Percentiles rank a stretch among this genome's conserved stretches.
These are phyloP conservation scores for Perkinsus olseni DNA, from an alignment of 169 alveolate genomes.

Conservation along the genomic window DNA sequence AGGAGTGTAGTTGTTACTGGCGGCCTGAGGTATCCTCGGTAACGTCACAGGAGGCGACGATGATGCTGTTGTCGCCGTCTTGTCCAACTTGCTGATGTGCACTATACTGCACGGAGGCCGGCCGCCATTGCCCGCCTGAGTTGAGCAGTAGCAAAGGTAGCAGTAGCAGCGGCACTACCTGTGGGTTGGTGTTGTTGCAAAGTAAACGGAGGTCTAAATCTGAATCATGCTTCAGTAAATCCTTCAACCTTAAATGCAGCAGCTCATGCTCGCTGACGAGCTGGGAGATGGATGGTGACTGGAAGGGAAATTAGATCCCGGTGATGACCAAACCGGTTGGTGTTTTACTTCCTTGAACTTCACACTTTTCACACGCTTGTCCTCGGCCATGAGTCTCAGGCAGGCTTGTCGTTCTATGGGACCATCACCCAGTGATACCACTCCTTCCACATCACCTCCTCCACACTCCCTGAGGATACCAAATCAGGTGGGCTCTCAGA, in stretches of 20 bases:
- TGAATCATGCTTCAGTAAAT: neutral
- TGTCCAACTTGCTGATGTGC: neutral
- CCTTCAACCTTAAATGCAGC: neutral
- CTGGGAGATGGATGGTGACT: neutral
- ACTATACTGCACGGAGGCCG: neutral
- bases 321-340: neutral
- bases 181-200: neutral
- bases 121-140: neutral
- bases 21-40: neutral
- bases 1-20: neutral
- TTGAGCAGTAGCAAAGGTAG: neutral
- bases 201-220: neutral
- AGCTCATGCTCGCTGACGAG: neutral
- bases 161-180: neutral
- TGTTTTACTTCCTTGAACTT: neutral
- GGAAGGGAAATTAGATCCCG: neutral
- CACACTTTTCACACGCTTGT: neutral
- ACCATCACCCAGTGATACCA: neutral
- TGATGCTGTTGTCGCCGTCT: neutral
- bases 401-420: neutral
- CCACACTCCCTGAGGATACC: neutral
- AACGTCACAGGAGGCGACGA: neutral
- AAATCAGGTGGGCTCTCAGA: neutral
- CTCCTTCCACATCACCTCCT: neutral
- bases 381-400: neutral